Evolutionary conservation across 2,329 filamentous ascomycete species (phyloP), one percentile per base, ranked within the genome.

Genomic region (Conoideocrella luteorostrata): DNA sequence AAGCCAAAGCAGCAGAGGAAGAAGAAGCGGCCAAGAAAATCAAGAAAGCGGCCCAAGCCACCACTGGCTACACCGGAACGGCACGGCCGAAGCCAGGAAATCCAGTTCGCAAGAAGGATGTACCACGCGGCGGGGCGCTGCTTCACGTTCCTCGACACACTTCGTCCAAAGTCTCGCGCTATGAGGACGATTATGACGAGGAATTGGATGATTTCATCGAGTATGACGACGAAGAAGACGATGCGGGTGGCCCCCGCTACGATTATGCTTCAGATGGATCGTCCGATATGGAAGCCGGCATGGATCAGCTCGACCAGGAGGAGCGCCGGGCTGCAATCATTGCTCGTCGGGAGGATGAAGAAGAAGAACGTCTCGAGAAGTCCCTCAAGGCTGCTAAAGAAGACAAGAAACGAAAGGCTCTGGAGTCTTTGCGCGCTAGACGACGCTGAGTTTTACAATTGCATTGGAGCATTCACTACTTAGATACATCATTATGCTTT

Each of bases 281-380:
- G 5, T 87, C 83, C 5, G 86, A 88, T 54, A 89, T 89, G 83
- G 85, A 89, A 60, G 86, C 84, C 2, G 84, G 84, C 26, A 60
- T 84, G 29, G 82, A 82, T 47, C 85, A 89, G 52, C 77, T 90
- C 41, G 84, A 88, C 48, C 68, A 74, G 28, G 86, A 91, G 60
- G 86, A 91, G 59, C 67, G 71, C 37, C 58, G 67, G 39, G 83
- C 85, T 2, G 75, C 82, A 47, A 63, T 68, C 23, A 70, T 74
- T 43, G 86, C 84, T 20, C 77, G 76, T 35, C 72, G 74, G 37
- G 86, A 90, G 58, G 86, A 90, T 53, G 69, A 75, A 15, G 69
- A 78, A 52, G 80, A 84, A 47, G 66, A 84, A 52, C 71, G 70
- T 3, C 72, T 84, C 33, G 83, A 85, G 61, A 75, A 70, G 56